Evolutionary conservation across 257 asterid genomes (phyloP), one percentile per base, ranked within the genome.

Genomic region (Scutellaria barbata): DNA sequence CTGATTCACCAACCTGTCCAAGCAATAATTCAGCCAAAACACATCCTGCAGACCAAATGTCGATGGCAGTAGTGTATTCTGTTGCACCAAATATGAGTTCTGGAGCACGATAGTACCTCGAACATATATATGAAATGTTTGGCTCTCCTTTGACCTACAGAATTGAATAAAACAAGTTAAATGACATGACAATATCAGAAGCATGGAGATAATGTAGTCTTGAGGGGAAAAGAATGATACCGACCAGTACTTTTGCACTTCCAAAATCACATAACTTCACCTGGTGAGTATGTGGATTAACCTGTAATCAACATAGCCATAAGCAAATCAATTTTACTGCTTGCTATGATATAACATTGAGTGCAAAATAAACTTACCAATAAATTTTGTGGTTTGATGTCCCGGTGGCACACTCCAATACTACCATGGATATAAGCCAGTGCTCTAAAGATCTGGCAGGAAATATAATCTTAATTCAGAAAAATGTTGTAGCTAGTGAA

Each of bases 261-360:
- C 98, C 98, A 80, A 92, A 92, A 80, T 92, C 98, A 30, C 98
- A 92, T 53, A 92, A 76, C 76, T 92, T 92, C 69, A 92, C 96
- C 79, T 92, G 98, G 78, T 92, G 98, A 71, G 89, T 90, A 56
- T 82, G 90, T 60, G 98, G 96, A 81, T 92, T 90, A 77, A 88
- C 98, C 98, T 92, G 82, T 48, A 63, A 20, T 61, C 13, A 74
- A 54, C 22, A 51, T 17, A n/a, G 39, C 55, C 37, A 43, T 43
- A 8, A 72, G 60, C 54, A 10, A 74, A 53, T 75, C 40, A 9
- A 25, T 30, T 45, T 17, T 14, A 11, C 9, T 16, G 10, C 63
- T 76, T 30, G 12, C 48, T 46, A 55, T 35, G 11, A 63, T 6
- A 25, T 14, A 60, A 6, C 25, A 65, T 16, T 5, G 8, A 61